Evolutionary conservation across 2,329 filamentous ascomycete genomes (phyloP), one percentile per base, ranked within the genome.

Genomic region (Didymella lethalis): DNA sequence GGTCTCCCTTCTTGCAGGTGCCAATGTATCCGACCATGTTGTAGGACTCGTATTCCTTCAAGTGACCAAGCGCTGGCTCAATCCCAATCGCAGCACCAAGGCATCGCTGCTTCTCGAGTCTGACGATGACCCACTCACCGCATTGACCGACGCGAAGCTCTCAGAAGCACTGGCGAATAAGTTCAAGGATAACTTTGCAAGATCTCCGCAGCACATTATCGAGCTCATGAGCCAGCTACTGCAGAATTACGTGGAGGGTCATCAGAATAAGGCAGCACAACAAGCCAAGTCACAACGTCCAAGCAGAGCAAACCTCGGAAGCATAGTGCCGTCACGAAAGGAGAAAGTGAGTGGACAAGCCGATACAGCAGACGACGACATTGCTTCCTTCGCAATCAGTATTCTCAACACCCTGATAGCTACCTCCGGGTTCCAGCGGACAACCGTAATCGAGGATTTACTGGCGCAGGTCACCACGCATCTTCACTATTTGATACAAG

Each of bases 161-260:
- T 80, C 91, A 7, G 87, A 90, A 67, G 84, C 83, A 32, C 82
- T 92, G 76, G 86, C 91, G 74, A 84, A 85, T 25, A 82, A 80
- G 45, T 83, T 88, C 45, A 84, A 87, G 0, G 84, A 88, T 23
- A 87, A 85, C 61, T 81, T 92, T 12, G 84, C 89, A 29, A 83
- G 82, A 31, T 84, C 87, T 56, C 88, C 89, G 2, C 83, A 83
- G 43, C 86, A 90, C 64, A 81, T 91, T 7, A 77, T 92, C 2
- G 84, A 87, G 45, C 81, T 93, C 2, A 83, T 89, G 48, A 80
- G 81, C 49, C 84, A 89, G 54, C 81, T 92, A 0, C 73, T 92
- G 1, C 74, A 77, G 4, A 71, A 73, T 31, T 75, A 69, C 41
- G 64, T 73, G 5, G 79, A 80, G 16, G 80, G 82, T 31, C 74